A percentile compares a stretch with the other conserved stretches of the same genome.
Evolutionary conservation across 2,329 filamentous ascomycete species (phyloP).

Genomic region (Fonsecaea monophora): DNA sequence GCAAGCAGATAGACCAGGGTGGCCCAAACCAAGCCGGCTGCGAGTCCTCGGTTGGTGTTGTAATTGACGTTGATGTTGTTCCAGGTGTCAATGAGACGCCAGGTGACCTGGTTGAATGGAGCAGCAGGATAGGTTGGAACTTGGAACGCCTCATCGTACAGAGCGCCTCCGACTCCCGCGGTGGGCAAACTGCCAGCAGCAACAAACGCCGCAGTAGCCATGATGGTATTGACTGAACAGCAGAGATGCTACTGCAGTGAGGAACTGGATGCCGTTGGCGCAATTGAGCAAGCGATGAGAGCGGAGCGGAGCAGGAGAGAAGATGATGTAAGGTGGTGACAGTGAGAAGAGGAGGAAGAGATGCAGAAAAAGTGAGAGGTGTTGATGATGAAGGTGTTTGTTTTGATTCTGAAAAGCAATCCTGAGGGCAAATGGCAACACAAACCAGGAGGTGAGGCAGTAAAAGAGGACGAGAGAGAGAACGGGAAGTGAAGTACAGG

Average conservation of each 20-base stretch:
- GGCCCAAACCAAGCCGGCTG: conserved; percentile 30
- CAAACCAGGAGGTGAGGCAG: background rate
- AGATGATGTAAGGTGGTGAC: conserved; percentile 1
- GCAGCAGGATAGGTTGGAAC: conserved; percentile 29
- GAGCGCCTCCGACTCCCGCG: conserved; percentile 32
- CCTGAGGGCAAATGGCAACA: background rate
- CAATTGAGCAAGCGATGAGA: background rate
- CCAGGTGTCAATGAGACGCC: conserved; percentile 33
- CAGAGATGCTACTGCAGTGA: background rate
- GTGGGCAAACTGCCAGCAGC: conserved; percentile 28
- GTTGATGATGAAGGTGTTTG: background rate
- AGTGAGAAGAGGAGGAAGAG: conserved; percentile 8
- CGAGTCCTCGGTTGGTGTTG: conserved; percentile 25
- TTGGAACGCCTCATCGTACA: conserved; percentile 29
- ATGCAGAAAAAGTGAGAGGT: background rate
- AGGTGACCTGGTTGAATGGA: conserved; percentile 22
- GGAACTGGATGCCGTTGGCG: background rate
- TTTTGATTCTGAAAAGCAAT: background rate
- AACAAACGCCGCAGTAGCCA: conserved; percentile 10
- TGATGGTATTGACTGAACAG: background rate
- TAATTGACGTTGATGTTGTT: conserved; percentile 23
- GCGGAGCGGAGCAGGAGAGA: background rate
- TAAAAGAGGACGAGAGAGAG: no score
- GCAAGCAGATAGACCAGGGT: conserved; percentile 36
- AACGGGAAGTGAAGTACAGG: background rate